Evolutionary conservation across 2,329 filamentous ascomycete genomes (phyloP).

Genomic region (Neonectria faginata): DNA sequence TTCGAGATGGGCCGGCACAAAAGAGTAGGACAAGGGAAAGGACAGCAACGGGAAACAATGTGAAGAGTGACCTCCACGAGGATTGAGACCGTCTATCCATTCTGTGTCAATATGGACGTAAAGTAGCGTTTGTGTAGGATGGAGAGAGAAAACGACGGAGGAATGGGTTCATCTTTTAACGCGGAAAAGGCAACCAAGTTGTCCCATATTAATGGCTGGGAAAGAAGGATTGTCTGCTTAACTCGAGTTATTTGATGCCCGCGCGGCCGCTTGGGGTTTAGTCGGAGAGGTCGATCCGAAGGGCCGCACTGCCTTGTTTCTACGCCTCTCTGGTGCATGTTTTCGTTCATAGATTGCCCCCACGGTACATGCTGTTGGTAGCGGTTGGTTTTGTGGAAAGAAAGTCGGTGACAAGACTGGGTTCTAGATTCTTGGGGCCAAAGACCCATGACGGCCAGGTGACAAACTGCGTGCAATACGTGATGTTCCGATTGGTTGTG

Average conservation of each 20-base stretch:
- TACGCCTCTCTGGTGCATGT: not conserved
- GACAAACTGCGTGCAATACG: too few relatives aligned
- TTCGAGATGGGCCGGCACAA: not conserved
- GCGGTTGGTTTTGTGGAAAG: not conserved
- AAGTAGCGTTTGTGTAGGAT: not conserved
- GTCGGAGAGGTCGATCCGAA: not conserved
- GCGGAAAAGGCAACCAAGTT: not conserved
- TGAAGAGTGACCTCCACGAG: conserved; percentile 17
- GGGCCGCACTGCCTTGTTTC: conserved; percentile 2
- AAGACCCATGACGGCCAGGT: too few relatives aligned
- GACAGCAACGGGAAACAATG: not conserved
- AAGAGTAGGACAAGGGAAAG: conserved; percentile 10
- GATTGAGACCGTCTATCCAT: conserved; percentile 7
- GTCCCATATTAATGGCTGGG: not conserved
- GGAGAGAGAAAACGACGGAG: not conserved
- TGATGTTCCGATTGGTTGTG: conserved; percentile 3
- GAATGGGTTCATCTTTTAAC: not conserved
- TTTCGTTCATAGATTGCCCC: not conserved
- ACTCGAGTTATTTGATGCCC: too few relatives aligned
- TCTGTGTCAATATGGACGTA: not conserved
- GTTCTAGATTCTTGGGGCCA: not conserved
- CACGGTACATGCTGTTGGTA: conserved; percentile 8
- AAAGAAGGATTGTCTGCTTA: too few relatives aligned
- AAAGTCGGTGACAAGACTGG: conserved; percentile 8
- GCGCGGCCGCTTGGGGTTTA: not conserved